Conservation (phyloP, 75 land plant genomes). For the Isoetes taiwanensis region DNA sequence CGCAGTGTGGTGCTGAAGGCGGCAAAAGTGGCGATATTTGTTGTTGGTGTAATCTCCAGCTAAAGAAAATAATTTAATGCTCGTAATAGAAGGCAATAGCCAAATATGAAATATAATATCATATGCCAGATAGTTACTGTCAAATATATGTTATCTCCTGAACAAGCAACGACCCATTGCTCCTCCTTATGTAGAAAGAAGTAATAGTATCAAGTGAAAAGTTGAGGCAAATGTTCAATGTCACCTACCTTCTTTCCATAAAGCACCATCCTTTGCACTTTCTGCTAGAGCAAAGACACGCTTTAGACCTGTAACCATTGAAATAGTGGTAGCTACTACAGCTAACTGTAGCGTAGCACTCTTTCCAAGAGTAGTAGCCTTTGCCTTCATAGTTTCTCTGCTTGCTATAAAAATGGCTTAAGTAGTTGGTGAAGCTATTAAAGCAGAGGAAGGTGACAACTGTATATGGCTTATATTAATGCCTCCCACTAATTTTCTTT, state of each 20-base stretch:
- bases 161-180: too few relatives aligned
- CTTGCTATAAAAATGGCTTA: conserved; percentile 21
- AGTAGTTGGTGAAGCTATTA: neutral
- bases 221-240: too few relatives aligned
- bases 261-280: conserved; percentile 74
- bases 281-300: conserved; percentile 86
- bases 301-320: conserved; percentile 75
- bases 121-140: too few relatives aligned
- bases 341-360: conserved; percentile 53
- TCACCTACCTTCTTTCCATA: conserved; percentile 70
- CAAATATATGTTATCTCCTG: too few relatives aligned
- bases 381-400: conserved; percentile 72
- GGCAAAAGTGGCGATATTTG: too few relatives aligned
- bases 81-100: too few relatives aligned
- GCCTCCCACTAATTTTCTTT: conserved; percentile 39
- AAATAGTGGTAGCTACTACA: conserved; percentile 26
- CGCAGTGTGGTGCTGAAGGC: too few relatives aligned
- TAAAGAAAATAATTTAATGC: too few relatives aligned
- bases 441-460: conserved; percentile 1
- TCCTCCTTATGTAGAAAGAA: too few relatives aligned
- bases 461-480: conserved; percentile 11
- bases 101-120: too few relatives aligned
- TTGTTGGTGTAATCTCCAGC: too few relatives aligned
- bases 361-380: conserved; percentile 87
- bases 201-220: too few relatives aligned